Base-by-base conservation (phyloP, 2,329 filamentous ascomycete genomes). In the Biscogniauxia marginata region DNA sequence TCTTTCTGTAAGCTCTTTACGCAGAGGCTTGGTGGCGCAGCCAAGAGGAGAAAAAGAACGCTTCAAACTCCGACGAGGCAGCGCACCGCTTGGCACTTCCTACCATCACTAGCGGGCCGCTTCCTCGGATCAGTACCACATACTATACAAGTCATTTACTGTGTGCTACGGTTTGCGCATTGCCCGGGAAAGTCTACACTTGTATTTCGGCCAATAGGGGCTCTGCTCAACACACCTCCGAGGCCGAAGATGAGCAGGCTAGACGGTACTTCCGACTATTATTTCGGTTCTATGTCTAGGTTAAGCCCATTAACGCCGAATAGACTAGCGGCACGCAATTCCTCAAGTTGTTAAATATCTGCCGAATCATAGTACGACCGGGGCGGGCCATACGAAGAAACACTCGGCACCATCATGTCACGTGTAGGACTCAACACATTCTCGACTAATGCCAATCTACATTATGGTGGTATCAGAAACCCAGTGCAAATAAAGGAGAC, bases 391-490 rank as follows among this genome's bases (percentile, higher is more conserved):
- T 46, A 46, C 45, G 18, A 21, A 21, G 45, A 21, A 24, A 34
- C 51, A 44, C 22, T 30, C 22, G 39, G 18, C 51, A 49, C 20
- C 45, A 25, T 16, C 24, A 30, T 44, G 20, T 23, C 34, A 43
- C 49, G 47, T 49, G 16, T 18, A 50, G 49, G 16, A 43, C 19
- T n/a, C 30, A 16, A 39, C 30, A n/a, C 13, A 39, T 6, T 39
- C 30, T n/a, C 30, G n/a, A 39, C 30, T 39, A 39, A 39, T 39
- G 30, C 21, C 18, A 46, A 46, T 46, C 55, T 44, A 51, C 51
- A 59, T n/a, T 47, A 34, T 21, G 51, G 54, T 62, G 56, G 56
- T 62, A 61, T 62, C 59, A 61, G 46, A 55, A 57, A 19, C 56
- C 39, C 52, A 50, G 53, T 45, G 8, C 46, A 7, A 57, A 49